Evolutionary conservation across 192 early-diverging fungal genomes (phyloP).

Genomic region (Coemansia javaensis): DNA sequence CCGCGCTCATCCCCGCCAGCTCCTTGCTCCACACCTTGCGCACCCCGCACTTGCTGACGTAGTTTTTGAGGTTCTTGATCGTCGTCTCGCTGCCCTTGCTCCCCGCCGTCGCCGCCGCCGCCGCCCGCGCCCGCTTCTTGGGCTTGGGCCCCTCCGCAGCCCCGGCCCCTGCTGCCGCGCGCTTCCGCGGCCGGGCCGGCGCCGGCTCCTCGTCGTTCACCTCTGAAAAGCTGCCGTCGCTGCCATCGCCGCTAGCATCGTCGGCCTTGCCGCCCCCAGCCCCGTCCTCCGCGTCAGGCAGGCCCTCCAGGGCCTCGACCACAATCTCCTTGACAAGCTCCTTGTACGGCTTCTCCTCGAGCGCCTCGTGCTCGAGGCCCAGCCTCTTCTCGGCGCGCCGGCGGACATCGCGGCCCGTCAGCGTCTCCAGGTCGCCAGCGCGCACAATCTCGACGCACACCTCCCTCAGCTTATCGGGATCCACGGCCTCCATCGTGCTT

Average conservation of each 20-base stretch:
- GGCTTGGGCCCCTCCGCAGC: too few relatives aligned
- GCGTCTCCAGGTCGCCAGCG: slow-evolving; percentile 25
- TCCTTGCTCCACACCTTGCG: slow-evolving; percentile 53
- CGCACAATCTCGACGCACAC: slow-evolving; percentile 22
- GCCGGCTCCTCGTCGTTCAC: slow-evolving; percentile 12
- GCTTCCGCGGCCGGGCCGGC: not conserved
- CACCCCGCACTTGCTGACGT: slow-evolving; percentile 44
- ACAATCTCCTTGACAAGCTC: slow-evolving; percentile 21
- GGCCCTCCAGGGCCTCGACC: not conserved
- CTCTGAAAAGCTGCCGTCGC: slow-evolving; percentile 7
- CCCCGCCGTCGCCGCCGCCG: not conserved
- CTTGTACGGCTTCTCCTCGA: slow-evolving; percentile 33
- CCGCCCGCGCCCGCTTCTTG: slow-evolving; percentile 14
- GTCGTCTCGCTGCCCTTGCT: slow-evolving; percentile 14
- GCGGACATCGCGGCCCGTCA: slow-evolving; percentile 33
- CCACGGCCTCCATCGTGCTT: slow-evolving; percentile 6
- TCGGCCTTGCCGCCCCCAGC: not conserved
- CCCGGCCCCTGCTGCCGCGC: slow-evolving; percentile 1
- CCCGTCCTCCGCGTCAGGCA: not conserved
- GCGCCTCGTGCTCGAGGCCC: slow-evolving; percentile 15
- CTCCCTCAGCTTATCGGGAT: slow-evolving; percentile 10
- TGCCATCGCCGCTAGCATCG: not conserved
- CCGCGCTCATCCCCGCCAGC: slow-evolving; percentile 34
- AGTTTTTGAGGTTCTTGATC: slow-evolving; percentile 40
- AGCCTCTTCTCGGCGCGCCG: slow-evolving; percentile 22